These are phyloP conservation scores for Scortechinia acanthostroma DNA, from an alignment of 2,329 filamentous ascomycete species.

Conservation along the genomic window DNA sequence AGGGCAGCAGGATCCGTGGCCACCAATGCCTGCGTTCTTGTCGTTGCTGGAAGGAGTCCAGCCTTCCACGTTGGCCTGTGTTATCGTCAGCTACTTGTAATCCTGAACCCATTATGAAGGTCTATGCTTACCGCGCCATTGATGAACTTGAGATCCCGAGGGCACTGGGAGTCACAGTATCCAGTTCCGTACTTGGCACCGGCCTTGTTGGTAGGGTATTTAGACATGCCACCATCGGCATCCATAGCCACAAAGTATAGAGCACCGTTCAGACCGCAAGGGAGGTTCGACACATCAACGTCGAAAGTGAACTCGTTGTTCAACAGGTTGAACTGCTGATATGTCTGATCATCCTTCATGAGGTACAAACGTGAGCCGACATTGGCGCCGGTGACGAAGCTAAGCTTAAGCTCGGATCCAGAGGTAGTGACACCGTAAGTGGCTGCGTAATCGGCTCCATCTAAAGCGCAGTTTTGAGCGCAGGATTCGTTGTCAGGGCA, in stretches of 20 bases:
- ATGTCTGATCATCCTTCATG: constrained; percentile 51
- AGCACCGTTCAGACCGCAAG: constrained; percentile 67
- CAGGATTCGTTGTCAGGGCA: constrained; percentile 32
- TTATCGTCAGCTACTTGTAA: constrained; percentile 15
- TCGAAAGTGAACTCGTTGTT: constrained; percentile 69
- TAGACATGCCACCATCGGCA: constrained; percentile 41
- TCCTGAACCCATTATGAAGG: neutral
- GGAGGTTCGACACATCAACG: constrained; percentile 61
- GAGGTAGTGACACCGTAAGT: constrained; percentile 46
- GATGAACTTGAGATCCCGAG: constrained; percentile 49
- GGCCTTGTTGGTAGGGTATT: constrained; percentile 38
- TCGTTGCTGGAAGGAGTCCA: constrained; percentile 43
- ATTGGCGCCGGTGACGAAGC: constrained; percentile 46
- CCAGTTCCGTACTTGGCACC: constrained; percentile 52
- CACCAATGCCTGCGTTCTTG: constrained; percentile 41
- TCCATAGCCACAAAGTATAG: constrained; percentile 62
- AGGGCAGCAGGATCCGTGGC: constrained; percentile 43
- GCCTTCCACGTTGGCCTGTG: constrained; percentile 39
- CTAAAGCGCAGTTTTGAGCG: constrained; percentile 39
- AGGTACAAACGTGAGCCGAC: constrained; percentile 55
- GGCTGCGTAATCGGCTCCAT: constrained; percentile 39
- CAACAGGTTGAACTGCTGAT: constrained; percentile 58
- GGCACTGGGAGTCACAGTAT: constrained; percentile 42
- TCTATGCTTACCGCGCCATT: constrained; percentile 31
- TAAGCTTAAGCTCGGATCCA: constrained; percentile 40